Percentiles rank a stretch among this genome's conserved stretches.
phyloP scores from a whole-genome alignment of 768 basidiomycete species.

The Pluteus cervinus region DNA sequence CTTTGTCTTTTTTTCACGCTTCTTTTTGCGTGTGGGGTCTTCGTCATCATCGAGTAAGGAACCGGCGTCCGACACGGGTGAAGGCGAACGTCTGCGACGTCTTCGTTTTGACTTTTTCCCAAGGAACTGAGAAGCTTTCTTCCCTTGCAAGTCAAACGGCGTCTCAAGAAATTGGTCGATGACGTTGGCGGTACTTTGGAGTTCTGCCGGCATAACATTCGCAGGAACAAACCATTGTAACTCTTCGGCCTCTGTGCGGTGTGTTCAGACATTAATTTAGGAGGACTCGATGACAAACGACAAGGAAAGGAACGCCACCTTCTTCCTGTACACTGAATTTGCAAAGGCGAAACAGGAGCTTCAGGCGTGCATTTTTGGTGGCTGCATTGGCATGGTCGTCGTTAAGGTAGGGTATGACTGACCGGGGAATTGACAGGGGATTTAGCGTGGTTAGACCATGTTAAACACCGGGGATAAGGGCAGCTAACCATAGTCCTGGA shows the following conservation, averaged over 20 bases:
- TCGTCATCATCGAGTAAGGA: conserved; percentile 26
- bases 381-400: conserved; percentile 76
- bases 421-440: neutral
- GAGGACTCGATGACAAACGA: neutral
- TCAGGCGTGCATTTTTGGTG: conserved; percentile 72
- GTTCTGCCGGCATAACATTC: conserved; percentile 54
- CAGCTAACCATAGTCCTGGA: conserved; percentile 69
- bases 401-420: conserved; percentile 71
- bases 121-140: conserved; percentile 67
- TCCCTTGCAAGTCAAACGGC: conserved; percentile 78
- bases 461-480: conserved; percentile 2
- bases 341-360: conserved; percentile 77
- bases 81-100: conserved; percentile 40
- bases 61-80: conserved; percentile 39
- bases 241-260: conserved; percentile 52
- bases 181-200: conserved; percentile 65
- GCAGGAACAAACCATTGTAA: conserved; percentile 84
- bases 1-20: conserved; percentile 64
- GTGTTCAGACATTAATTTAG: conserved; percentile 3
- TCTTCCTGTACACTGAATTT: conserved; percentile 65
- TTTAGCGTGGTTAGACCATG: conserved; percentile 1
- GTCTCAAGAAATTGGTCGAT: conserved; percentile 79
- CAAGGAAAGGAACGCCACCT: conserved; percentile 35
- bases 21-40: conserved; percentile 37
- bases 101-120: conserved; percentile 55